phyloP scores from a whole-genome alignment of 352 stramenopile species.

The Phytophthora kernoviae region DNA sequence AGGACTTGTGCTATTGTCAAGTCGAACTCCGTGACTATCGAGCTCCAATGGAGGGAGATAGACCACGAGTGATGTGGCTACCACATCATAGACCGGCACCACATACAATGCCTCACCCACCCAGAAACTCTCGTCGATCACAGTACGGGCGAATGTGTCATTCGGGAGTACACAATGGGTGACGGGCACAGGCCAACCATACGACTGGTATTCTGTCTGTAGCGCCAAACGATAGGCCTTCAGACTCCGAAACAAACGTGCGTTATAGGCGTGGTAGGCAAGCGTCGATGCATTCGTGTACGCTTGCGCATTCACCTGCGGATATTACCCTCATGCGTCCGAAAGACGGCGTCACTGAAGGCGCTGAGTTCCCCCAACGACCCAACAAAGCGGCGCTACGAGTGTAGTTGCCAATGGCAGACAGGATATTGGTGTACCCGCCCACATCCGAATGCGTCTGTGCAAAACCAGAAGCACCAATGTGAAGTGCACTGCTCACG shows the following conservation, averaged over 20 bases:
- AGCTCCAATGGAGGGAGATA: conserved; percentile 32
- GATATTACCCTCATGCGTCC: conserved; percentile 36
- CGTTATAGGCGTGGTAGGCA: conserved; percentile 32
- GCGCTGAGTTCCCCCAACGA: conserved; percentile 33
- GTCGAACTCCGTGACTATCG: conserved; percentile 13
- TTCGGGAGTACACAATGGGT: conserved; percentile 32
- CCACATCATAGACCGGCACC: conserved; percentile 29
- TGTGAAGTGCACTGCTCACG: conserved; percentile 29
- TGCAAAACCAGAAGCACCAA: conserved; percentile 27
- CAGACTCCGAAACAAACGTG: conserved; percentile 27
- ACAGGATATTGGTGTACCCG: conserved; percentile 30
- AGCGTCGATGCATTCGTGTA: conserved; percentile 31
- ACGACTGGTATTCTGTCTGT: conserved; percentile 20
- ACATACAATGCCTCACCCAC: conserved; percentile 31
- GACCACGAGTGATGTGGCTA: conserved; percentile 21
- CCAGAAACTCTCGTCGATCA: conserved; percentile 35
- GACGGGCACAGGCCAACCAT: conserved; percentile 28
- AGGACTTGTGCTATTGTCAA: conserved; percentile 16
- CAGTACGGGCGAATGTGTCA: conserved; percentile 9
- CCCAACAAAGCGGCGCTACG: conserved; percentile 26
- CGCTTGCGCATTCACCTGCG: conserved; percentile 29
- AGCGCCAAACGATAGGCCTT: conserved; percentile 30
- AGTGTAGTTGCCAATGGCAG: conserved; percentile 28
- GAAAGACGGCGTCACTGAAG: conserved; percentile 30
- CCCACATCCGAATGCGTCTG: conserved; percentile 31